phyloP scores from a whole-genome alignment of 768 basidiomycete genomes.

The Fomitopsis serialis region DNA sequence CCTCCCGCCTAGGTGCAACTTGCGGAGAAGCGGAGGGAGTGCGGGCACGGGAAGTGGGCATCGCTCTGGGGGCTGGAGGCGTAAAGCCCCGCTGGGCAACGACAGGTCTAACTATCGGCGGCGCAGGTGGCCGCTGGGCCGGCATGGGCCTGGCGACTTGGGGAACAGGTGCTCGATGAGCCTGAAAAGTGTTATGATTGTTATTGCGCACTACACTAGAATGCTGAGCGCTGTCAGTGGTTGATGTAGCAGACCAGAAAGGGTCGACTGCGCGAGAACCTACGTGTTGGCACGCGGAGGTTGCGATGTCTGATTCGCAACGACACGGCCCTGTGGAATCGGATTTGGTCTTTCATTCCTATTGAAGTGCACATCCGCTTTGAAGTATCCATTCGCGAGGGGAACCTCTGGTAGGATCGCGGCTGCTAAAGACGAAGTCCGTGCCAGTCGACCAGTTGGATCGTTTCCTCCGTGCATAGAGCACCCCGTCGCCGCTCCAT shows the following conservation, averaged over 20 bases:
- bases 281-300: background rate
- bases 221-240: background rate
- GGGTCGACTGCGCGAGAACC: background rate
- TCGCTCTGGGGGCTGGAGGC: background rate
- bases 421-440: conserved; percentile 28
- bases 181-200: background rate
- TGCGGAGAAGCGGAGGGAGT: conserved; percentile 1
- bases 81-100: no score
- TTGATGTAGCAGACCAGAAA: background rate
- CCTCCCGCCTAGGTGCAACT: background rate
- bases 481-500: background rate
- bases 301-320: background rate
- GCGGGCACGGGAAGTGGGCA: no score
- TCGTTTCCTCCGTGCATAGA: background rate
- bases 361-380: conserved; percentile 17
- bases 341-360: background rate
- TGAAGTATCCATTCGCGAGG: conserved; percentile 52
- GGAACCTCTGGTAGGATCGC: conserved; percentile 60
- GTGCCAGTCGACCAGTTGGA: conserved; percentile 20
- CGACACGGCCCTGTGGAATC: background rate
- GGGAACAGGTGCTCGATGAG: background rate
- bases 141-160: background rate
- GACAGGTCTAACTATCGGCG: background rate
- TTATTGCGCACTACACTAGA: background rate
- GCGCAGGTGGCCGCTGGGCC: background rate